Evolutionary conservation across 2,329 filamentous ascomycete species (phyloP).

Genomic region (Cercospora sp.): DNA sequence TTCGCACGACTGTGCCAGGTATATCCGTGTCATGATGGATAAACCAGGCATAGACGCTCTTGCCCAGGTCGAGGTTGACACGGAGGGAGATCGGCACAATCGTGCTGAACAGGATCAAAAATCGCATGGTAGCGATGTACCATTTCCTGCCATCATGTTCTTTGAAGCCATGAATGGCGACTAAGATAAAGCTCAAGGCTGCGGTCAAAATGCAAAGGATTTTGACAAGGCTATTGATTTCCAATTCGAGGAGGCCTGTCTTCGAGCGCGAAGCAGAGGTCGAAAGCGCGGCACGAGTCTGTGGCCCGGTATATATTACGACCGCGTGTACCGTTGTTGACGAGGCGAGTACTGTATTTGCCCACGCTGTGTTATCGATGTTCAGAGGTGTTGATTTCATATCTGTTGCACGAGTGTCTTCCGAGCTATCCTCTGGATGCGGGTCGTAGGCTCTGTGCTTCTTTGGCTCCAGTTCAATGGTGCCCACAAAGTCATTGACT

Average conservation of each 20-base stretch:
- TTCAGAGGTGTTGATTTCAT: conserved; percentile 67
- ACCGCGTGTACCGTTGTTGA: conserved; percentile 85
- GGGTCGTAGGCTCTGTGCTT: conserved; percentile 52
- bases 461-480: conserved; percentile 69
- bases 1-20: conserved; percentile 86
- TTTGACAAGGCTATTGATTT: conserved; percentile 96
- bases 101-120: conserved; percentile 96
- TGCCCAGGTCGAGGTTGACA: conserved; percentile 96
- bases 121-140: conserved; percentile 99
- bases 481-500: conserved; percentile 94
- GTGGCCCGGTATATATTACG: conserved; percentile 89
- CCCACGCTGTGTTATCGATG: conserved; percentile 98
- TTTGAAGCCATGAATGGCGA: conserved; percentile 81
- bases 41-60: conserved; percentile 92
- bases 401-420: conserved; percentile 6
- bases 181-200: conserved; percentile 80
- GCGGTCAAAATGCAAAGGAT: conserved; percentile 90
- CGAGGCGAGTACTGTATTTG: conserved; percentile 94
- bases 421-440: conserved; percentile 26
- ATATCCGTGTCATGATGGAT: conserved; percentile 92
- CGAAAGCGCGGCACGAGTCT: conserved; percentile 90
- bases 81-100: conserved; percentile 96
- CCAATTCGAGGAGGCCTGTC: conserved; percentile 87
- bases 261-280: conserved; percentile 91
- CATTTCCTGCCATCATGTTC: conserved; percentile 63